Conservation (phyloP, 768 basidiomycete genomes). For the Lentinula lateritia region DNA sequence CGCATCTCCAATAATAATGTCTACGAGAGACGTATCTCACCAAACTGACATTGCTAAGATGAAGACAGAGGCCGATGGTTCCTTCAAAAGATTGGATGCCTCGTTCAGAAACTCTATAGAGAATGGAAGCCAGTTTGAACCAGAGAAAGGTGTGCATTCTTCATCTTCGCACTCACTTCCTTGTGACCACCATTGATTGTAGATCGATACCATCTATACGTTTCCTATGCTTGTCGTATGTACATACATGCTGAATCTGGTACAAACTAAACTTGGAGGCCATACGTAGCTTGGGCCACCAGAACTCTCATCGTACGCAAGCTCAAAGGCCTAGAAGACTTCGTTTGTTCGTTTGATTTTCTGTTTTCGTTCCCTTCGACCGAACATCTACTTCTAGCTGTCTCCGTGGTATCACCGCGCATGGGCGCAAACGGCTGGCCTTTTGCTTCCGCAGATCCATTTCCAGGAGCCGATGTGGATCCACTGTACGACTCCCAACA, state of each 20-base stretch:
- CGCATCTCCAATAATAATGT: background rate
- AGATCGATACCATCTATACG: conserved; percentile 92
- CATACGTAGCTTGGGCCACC: conserved; percentile 79
- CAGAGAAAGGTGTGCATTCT: conserved; percentile 61
- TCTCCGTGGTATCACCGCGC: conserved; percentile 78
- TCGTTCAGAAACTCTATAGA: conserved; percentile 52
- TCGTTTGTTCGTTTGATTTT: conserved; percentile 55
- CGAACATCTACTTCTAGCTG: conserved; percentile 35
- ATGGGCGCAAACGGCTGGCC: conserved; percentile 88
- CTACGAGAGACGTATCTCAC: conserved; percentile 21
- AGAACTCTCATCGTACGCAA: conserved; percentile 84
- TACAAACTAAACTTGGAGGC: background rate
- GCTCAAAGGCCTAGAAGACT: conserved; percentile 85
- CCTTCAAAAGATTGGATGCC: conserved; percentile 48
- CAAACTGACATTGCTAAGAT: conserved; percentile 50
- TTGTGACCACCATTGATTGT: background rate
- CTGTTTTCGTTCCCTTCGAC: background rate
- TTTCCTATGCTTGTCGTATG: conserved; percentile 82
- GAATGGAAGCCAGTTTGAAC: conserved; percentile 55
- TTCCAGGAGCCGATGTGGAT: conserved; percentile 73
- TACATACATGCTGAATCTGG: background rate
- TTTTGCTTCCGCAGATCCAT: conserved; percentile 64
- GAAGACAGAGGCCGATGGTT: conserved; percentile 41
- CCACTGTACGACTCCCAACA: conserved; percentile 64
- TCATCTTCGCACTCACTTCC: background rate